phyloP scores from a whole-genome alignment of 257 asterid species.

The Nicotiana otophora region DNA sequence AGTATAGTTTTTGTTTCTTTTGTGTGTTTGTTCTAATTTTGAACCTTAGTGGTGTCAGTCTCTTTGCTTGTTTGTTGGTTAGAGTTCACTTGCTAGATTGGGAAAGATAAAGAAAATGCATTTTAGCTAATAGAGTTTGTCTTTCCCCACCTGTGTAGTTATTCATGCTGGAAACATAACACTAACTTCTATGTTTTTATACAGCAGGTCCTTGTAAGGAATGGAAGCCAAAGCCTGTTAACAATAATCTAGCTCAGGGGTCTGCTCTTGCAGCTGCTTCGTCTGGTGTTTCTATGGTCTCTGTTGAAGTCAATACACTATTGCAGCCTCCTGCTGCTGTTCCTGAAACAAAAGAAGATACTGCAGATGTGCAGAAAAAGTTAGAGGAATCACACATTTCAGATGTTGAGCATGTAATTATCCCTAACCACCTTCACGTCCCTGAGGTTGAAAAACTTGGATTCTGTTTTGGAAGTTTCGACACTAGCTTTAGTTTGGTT shows the following conservation, averaged over 20 bases:
- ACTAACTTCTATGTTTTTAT: conserved; percentile 21
- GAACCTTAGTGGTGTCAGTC: neutral
- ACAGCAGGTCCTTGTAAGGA: conserved; percentile 65
- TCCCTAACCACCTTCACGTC: conserved; percentile 80
- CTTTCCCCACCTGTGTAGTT: neutral
- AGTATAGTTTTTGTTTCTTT: neutral
- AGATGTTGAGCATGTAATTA: conserved; percentile 64
- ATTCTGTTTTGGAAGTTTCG: conserved; percentile 93
- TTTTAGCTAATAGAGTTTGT: neutral
- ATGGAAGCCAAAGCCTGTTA: conserved; percentile 83
- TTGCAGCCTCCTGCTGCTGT: conserved; percentile 26
- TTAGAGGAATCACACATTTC: conserved; percentile 55
- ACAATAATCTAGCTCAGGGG: conserved; percentile 39
- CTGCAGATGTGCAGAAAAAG: conserved; percentile 56
- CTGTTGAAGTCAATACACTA: conserved; percentile 40
- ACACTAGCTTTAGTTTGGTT: conserved; percentile 53
- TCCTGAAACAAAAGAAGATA: conserved; percentile 43
- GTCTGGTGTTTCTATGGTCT: conserved; percentile 35
- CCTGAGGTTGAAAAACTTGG: conserved; percentile 84
- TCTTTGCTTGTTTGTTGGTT: conserved; percentile 1
- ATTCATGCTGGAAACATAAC: conserved; percentile 7
- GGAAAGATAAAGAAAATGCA: conserved; percentile 1
- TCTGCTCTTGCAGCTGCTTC: conserved; percentile 32
- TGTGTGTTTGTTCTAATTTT: neutral
- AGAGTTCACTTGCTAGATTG: neutral